These are phyloP conservation scores for Guillardia theta DNA, from an alignment of 78 protist genomes.

Conservation along the genomic window DNA sequence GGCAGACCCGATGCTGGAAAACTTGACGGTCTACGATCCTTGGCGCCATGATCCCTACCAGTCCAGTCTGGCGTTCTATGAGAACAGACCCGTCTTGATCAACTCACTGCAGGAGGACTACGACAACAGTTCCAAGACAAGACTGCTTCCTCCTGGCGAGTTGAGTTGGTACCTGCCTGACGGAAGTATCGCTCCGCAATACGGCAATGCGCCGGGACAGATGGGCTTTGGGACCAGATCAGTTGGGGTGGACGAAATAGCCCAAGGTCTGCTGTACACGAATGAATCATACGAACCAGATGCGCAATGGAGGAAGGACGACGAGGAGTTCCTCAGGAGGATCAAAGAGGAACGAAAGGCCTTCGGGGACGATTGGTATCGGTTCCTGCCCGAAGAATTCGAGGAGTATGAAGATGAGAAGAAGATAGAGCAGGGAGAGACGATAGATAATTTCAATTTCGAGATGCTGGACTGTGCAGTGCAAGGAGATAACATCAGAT, in stretches of 20 bases:
- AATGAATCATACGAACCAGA: neutral
- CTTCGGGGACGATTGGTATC: neutral
- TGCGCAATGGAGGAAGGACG: neutral
- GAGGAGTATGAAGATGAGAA: neutral
- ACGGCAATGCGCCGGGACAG: neutral
- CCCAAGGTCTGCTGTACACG: neutral
- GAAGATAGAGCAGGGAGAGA: neutral
- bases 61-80: too few relatives aligned
- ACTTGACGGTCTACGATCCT: too few relatives aligned
- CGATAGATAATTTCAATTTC: neutral
- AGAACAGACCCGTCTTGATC: too few relatives aligned
- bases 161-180: too few relatives aligned
- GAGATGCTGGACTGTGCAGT: neutral
- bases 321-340: neutral
- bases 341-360: neutral
- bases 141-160: too few relatives aligned
- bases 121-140: too few relatives aligned
- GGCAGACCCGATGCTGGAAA: too few relatives aligned
- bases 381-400: neutral
- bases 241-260: neutral
- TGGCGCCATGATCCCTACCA: too few relatives aligned
- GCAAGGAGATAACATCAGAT: neutral
- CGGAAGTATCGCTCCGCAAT: too few relatives aligned
- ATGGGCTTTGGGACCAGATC: neutral
- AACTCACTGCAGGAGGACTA: too few relatives aligned